Conservation (phyloP, 306 rosid species). For the Crotalaria pallida region DNA sequence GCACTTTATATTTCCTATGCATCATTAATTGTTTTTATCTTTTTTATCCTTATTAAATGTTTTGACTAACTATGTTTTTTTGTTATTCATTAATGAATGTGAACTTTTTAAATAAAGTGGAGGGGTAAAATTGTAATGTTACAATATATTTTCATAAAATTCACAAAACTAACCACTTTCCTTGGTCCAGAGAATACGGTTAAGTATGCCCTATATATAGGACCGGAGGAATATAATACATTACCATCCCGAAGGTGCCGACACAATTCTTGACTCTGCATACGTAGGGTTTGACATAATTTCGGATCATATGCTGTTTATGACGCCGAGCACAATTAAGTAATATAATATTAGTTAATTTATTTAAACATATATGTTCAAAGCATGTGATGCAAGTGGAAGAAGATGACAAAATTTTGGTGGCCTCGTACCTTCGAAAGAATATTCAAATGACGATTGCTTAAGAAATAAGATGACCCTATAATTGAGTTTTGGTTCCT, state of each 20-base stretch:
- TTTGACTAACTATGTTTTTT: too few relatives aligned
- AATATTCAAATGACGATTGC: slow-evolving; percentile 14
- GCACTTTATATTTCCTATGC: too few relatives aligned
- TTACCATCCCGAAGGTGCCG: not conserved
- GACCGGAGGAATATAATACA: too few relatives aligned
- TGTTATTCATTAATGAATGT: too few relatives aligned
- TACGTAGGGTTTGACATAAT: not conserved
- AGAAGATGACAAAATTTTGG: slow-evolving; percentile 24
- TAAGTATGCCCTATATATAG: too few relatives aligned
- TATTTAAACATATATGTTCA: not conserved
- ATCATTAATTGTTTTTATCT: too few relatives aligned
- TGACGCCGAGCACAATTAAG: not conserved
- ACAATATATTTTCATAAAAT: too few relatives aligned
- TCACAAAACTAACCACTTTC: too few relatives aligned
- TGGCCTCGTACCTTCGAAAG: slow-evolving; percentile 25
- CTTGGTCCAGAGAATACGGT: too few relatives aligned
- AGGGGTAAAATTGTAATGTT: too few relatives aligned
- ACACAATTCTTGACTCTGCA: not conserved
- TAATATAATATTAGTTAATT: not conserved
- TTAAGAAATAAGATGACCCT: not conserved
- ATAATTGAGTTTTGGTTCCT: slow-evolving; percentile 19
- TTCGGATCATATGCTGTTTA: not conserved
- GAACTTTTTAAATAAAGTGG: too few relatives aligned
- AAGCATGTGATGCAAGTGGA: slow-evolving; percentile 18
- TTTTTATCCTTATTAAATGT: too few relatives aligned